A percentile compares a stretch with the other conserved stretches of the same genome.
Evolutionary conservation across 345 rosid genomes (phyloP).

Genomic region (Adansonia digitata): DNA sequence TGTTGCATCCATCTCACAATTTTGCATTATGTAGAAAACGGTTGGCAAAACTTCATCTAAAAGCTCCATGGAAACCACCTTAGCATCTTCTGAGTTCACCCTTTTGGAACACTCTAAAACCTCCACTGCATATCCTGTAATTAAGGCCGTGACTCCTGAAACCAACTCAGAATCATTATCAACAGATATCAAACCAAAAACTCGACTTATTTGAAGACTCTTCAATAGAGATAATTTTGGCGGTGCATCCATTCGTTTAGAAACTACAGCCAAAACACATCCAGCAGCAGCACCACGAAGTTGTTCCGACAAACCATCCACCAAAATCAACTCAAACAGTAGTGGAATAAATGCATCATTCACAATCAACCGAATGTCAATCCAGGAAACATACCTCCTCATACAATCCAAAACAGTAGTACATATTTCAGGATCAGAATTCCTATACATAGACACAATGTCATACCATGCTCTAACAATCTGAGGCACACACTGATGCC

Average conservation of each 20-base stretch:
- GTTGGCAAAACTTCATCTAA: constrained; percentile 87
- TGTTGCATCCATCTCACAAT: constrained; percentile 62
- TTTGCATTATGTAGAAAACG: constrained; percentile 65
- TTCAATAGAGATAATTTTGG: constrained; percentile 65
- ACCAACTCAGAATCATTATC: constrained; percentile 67
- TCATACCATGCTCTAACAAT: constrained; percentile 85
- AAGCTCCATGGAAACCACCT: constrained; percentile 50
- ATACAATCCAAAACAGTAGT: constrained; percentile 62
- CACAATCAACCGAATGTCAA: constrained; percentile 77
- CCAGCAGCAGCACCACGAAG: constrained; percentile 82
- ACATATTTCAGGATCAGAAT: constrained; percentile 67
- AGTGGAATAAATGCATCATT: constrained; percentile 69
- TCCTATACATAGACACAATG: constrained; percentile 57
- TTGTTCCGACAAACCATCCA: constrained; percentile 53
- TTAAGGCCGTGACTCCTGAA: constrained; percentile 52
- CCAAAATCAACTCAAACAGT: constrained; percentile 71
- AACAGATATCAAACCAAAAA: constrained; percentile 56
- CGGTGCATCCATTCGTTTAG: constrained; percentile 83
- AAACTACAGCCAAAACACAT: constrained; percentile 76
- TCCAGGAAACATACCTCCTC: constrained; percentile 90
- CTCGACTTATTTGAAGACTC: constrained; percentile 59
- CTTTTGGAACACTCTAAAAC: constrained; percentile 78
- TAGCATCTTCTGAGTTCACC: constrained; percentile 54
- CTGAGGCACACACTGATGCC: constrained; percentile 88
- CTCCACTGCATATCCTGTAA: constrained; percentile 82